Evolutionary conservation across 768 basidiomycete genomes (phyloP).

Genomic region (Lentinula guzmanii): DNA sequence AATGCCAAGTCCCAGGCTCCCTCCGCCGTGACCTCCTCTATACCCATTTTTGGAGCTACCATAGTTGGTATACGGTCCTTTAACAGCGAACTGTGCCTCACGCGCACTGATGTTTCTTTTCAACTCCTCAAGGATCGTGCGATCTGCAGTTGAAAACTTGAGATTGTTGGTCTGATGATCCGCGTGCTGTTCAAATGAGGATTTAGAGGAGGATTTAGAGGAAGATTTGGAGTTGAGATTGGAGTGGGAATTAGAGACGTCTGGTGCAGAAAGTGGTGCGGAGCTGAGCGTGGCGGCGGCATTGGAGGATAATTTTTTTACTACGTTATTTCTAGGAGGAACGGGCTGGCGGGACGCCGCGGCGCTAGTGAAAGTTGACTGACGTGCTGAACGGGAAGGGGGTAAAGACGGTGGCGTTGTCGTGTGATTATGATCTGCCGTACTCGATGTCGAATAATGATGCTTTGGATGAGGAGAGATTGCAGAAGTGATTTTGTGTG

Average conservation of each 20-base stretch:
- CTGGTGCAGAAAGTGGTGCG: not conserved
- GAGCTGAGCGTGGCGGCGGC: not conserved
- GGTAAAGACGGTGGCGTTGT: not conserved
- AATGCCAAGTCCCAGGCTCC: not conserved
- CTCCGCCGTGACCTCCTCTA: constrained; percentile 10
- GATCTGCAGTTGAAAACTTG: constrained; percentile 57
- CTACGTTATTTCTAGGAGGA: no score
- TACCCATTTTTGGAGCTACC: constrained; percentile 19
- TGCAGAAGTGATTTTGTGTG: not conserved
- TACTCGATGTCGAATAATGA: not conserved
- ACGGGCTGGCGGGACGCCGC: not conserved
- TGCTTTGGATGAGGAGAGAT: not conserved
- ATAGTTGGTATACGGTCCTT: constrained; percentile 23
- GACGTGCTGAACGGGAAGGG: not conserved
- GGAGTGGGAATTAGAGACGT: not conserved
- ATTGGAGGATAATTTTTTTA: not conserved
- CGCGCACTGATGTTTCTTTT: constrained; percentile 45
- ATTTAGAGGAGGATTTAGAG: constrained; percentile 1
- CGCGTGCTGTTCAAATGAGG: not conserved
- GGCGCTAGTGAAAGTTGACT: not conserved
- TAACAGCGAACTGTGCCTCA: constrained; percentile 50
- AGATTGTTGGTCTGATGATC: constrained; percentile 12
- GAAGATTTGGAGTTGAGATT: constrained; percentile 5
- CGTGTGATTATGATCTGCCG: not conserved
- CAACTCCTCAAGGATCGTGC: constrained; percentile 53